Evolutionary conservation across 2,329 filamentous ascomycete species (phyloP).

Genomic region (Phyllachora maydis): DNA sequence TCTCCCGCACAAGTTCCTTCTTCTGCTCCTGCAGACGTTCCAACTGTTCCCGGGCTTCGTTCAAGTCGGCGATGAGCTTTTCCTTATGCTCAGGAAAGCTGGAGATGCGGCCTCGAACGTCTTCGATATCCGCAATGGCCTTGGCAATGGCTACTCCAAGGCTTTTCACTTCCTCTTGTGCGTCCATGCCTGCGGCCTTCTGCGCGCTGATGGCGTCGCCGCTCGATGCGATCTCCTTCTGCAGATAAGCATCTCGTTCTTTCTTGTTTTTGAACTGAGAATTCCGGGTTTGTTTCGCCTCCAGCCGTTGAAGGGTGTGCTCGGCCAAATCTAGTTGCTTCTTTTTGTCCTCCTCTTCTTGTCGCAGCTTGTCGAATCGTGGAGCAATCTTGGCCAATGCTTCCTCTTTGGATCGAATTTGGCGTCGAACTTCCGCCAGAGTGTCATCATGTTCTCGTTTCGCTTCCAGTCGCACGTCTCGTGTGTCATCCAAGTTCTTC

Average conservation of each 20-base stretch:
- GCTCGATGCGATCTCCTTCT: conserved; percentile 61
- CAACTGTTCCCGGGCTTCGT: conserved; percentile 58
- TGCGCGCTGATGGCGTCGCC: conserved; percentile 57
- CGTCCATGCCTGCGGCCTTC: conserved; percentile 68
- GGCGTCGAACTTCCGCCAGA: conserved; percentile 47
- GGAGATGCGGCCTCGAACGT: conserved; percentile 52
- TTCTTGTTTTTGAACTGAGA: conserved; percentile 74
- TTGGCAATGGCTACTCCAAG: conserved; percentile 51
- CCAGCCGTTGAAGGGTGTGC: conserved; percentile 54
- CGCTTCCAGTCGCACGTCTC: conserved; percentile 55
- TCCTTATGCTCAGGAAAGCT: conserved; percentile 58
- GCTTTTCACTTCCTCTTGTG: conserved; percentile 58
- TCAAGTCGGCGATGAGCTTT: conserved; percentile 54
- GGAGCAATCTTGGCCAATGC: conserved; percentile 62
- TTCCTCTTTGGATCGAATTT: conserved; percentile 56
- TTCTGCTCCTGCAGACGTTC: conserved; percentile 78
- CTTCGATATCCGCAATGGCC: conserved; percentile 52
- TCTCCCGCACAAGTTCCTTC: conserved; percentile 72
- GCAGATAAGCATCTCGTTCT: conserved; percentile 70
- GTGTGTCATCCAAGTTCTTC: conserved; percentile 65
- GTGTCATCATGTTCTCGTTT: conserved; percentile 52
- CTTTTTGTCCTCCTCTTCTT: too few species aligned
- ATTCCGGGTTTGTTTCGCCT: conserved; percentile 80
- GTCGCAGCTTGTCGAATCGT: conserved; percentile 46
- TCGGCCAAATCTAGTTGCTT: conserved; percentile 65